These are phyloP conservation scores for Seiridium cupressi DNA, from an alignment of 2,329 filamentous ascomycete genomes.

Conservation along the genomic window DNA sequence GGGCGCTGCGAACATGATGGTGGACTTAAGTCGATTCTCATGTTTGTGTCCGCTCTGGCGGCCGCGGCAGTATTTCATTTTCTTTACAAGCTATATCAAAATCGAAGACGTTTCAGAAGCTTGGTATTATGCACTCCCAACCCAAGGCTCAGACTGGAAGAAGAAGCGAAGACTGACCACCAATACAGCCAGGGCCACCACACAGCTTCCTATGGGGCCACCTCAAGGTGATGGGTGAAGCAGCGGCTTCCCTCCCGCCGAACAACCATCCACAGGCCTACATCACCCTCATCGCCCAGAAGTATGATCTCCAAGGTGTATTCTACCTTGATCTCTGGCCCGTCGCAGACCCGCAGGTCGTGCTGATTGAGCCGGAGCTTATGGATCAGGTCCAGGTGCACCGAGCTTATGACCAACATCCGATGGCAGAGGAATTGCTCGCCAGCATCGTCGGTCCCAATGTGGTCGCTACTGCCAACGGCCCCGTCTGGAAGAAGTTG, in stretches of 20 bases:
- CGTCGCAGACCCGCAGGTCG: conserved; percentile 22
- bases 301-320: conserved; percentile 24
- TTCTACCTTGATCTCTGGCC: conserved; percentile 30
- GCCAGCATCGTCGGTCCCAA: conserved; percentile 18
- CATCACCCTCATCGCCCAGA: conserved; percentile 20
- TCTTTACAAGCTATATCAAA: conserved; percentile 10
- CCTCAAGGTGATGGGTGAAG: conserved; percentile 13
- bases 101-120: conserved; percentile 5
- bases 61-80: conserved; percentile 6
- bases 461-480: conserved; percentile 22
- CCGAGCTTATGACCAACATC: conserved; percentile 16
- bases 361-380: conserved; percentile 23
- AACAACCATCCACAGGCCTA: conserved; percentile 20
- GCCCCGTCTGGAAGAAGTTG: conserved; percentile 25
- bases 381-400: conserved; percentile 21
- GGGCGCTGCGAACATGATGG: background rate
- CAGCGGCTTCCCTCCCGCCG: conserved; percentile 15
- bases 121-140: background rate
- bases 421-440: conserved; percentile 16
- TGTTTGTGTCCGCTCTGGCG: background rate
- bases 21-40: background rate
- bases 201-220: conserved; percentile 14
- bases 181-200: conserved; percentile 10
- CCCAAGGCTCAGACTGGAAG: background rate
- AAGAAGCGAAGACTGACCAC: too few relatives aligned